Evolutionary conservation across 2,329 filamentous ascomycete genomes (phyloP).

Genomic region (Dothistroma pini): DNA sequence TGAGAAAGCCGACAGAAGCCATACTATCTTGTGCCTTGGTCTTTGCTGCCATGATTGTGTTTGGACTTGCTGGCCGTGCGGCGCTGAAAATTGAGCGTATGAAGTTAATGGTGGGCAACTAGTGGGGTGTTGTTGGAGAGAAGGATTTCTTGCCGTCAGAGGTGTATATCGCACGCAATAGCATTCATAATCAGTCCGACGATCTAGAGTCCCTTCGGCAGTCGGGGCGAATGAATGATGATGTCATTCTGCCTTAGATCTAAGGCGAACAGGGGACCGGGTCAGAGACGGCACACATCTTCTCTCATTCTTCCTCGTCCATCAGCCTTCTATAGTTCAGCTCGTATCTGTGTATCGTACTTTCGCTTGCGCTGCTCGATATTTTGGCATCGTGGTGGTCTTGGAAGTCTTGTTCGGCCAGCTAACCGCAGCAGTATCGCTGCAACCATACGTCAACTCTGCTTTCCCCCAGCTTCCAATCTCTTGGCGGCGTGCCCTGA

Average conservation of each 20-base stretch:
- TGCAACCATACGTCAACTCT: not conserved
- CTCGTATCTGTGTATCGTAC: too few relatives aligned
- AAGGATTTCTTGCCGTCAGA: not conserved
- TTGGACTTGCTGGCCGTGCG: conserved; percentile 48
- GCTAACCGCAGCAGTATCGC: not conserved
- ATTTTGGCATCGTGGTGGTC: not conserved
- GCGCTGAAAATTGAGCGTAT: conserved; percentile 69
- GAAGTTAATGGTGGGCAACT: conserved; percentile 54
- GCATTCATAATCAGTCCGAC: not conserved
- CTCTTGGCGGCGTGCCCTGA: not conserved
- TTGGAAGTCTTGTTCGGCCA: not conserved
- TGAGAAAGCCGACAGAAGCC: too few relatives aligned
- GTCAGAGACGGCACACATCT: too few relatives aligned
- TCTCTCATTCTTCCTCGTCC: too few relatives aligned
- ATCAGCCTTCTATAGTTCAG: too few relatives aligned
- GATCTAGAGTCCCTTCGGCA: too few relatives aligned
- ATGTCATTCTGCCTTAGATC: too few relatives aligned
- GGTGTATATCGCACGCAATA: not conserved
- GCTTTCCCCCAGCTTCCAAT: not conserved
- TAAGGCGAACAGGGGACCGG: too few relatives aligned
- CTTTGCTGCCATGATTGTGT: conserved; percentile 77
- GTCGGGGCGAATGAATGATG: too few relatives aligned
- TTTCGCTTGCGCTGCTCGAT: not conserved
- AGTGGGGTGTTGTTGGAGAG: not conserved
- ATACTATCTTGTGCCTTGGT: conserved; percentile 67